phyloP scores from a whole-genome alignment of 1,284 basidiomycete species.

The Apiotrichum mycotoxinovorans region DNA sequence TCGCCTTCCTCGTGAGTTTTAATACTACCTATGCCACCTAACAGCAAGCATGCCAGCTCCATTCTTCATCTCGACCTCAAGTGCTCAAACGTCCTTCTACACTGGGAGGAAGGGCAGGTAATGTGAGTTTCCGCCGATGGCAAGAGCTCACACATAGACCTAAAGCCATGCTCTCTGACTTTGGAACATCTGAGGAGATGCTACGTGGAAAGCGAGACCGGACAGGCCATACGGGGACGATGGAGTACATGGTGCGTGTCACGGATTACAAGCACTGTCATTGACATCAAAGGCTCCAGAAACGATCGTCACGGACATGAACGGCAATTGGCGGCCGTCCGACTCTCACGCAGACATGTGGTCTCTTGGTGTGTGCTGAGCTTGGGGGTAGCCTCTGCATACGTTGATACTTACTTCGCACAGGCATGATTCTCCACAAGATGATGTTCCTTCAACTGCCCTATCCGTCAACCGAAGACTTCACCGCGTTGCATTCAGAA shows the following conservation, averaged over 20 bases:
- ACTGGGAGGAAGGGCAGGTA: conserved; percentile 82
- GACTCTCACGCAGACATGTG: conserved; percentile 69
- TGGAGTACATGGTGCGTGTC: conserved; percentile 54
- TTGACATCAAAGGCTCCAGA: conserved; percentile 61
- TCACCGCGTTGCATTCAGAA: conserved; percentile 63
- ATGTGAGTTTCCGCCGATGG: conserved; percentile 49
- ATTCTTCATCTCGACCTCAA: conserved; percentile 89
- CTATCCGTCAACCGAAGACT: conserved; percentile 63
- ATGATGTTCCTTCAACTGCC: conserved; percentile 82
- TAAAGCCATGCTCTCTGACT: conserved; percentile 82
- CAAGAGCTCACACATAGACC: conserved; percentile 36
- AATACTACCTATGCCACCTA: not conserved
- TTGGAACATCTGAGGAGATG: conserved; percentile 89
- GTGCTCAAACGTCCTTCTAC: conserved; percentile 85
- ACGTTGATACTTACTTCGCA: not conserved
- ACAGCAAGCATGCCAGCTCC: conserved; percentile 67
- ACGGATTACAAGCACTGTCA: no score
- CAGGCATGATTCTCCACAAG: conserved; percentile 83
- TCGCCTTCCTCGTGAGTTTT: conserved; percentile 70
- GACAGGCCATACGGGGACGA: conserved; percentile 90
- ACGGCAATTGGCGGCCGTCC: conserved; percentile 65
- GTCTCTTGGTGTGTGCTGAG: conserved; percentile 52
- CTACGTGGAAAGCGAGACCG: conserved; percentile 63
- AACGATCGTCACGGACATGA: conserved; percentile 56
- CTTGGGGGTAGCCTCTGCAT: no score